Evolutionary conservation across 2,329 filamentous ascomycete genomes (phyloP), one percentile per base, ranked within the genome.

Genomic region (Claviceps purpurea): DNA sequence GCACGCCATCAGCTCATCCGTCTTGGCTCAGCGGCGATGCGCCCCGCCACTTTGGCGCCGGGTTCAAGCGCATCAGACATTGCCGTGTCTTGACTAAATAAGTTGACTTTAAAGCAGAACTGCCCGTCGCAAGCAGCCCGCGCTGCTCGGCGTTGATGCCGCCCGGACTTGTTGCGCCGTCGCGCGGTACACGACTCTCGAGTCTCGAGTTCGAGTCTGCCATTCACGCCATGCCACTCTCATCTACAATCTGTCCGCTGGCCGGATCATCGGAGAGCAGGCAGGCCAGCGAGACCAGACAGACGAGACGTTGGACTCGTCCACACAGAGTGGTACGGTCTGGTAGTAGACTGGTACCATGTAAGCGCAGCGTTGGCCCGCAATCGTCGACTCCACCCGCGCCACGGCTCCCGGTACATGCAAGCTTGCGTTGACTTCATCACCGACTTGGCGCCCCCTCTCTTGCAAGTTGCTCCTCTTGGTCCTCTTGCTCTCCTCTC

Each of bases 1-100:
- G 50, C 57, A 54, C 56, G 8, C 52, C 13, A 40, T n/a, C 16
- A 40, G 16, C 39, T n/a, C 39, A n/a, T 40, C 39, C 39, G 39
- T 40, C n/a, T n/a, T 16, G 39, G 16, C 39, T 40, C 39, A 40
- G 39, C 39, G 16, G 7, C 26, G 26, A 30, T 30, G 26, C 26
- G 26, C 39, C 39, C 39, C 14, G 39, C 39, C 39, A 40, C 39
- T 40, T 40, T 30, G 26, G 26, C 26, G 26, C 26, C 26, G 26
- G 13, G 39, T 40, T n/a, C 6, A 42, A 20, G 20, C n/a, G n/a
- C 11, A 10, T 42, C n/a, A 18, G 6, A 18, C 20, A 18, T 10
- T 8, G 39, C 20, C 40, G 40, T 10, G 40, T 20, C 40, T 42
- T 42, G 40, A 20, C n/a, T 42, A n/a, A n/a, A n/a, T n/a, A n/a